Evolutionary conservation across 1,284 basidiomycete species (phyloP), one percentile per base, ranked within the genome.

Genomic region (Hortiboletus rubellus): DNA sequence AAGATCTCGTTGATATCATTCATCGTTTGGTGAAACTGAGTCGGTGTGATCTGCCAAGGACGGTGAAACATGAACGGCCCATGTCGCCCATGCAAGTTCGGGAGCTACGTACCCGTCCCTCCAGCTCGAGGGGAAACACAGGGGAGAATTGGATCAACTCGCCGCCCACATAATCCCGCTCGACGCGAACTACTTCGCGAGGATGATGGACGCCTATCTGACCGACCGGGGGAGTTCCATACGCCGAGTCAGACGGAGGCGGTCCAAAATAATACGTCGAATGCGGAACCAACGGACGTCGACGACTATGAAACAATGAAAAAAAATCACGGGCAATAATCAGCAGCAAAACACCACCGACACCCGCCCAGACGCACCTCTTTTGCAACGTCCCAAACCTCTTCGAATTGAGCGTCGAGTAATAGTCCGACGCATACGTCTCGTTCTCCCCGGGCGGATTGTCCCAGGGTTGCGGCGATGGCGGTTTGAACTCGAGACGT

Each of bases 261-360:
- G 90, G 88, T n/a, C 89, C 90, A 72, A 86, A 89, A 69, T 91
- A 91, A 73, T 92, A 92, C 30, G 88, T 82, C 0, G 91, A 92
- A 63, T 84, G 84, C 30, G 90, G 91, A 63, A 89, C 82, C 48
- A 81, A 66, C 3, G 80, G 77, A 40, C 83, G 79, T 53, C 71
- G 69, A 54, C 73, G 74, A 34, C 78, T 80, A 31, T 15, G 14
- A 40, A 12, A 7, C 5, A 14, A 3, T 27, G 15, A 3, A 22
- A 42, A 42, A 11, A 34, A 8, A 44, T 31, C 18, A 22, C 22
- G 10, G 37, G 31, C 36, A 45, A 18, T 27, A 27, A 27, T 27
- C 15, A 43, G 17, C 6, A 43, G 8, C 9, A 36, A 37, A 36
- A 22, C 9, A 27, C 41, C 27, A 34, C 27, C 45, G 14, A 3